phyloP scores from a whole-genome alignment of 176 grass and related monocot species.

The Carex cristatella region DNA sequence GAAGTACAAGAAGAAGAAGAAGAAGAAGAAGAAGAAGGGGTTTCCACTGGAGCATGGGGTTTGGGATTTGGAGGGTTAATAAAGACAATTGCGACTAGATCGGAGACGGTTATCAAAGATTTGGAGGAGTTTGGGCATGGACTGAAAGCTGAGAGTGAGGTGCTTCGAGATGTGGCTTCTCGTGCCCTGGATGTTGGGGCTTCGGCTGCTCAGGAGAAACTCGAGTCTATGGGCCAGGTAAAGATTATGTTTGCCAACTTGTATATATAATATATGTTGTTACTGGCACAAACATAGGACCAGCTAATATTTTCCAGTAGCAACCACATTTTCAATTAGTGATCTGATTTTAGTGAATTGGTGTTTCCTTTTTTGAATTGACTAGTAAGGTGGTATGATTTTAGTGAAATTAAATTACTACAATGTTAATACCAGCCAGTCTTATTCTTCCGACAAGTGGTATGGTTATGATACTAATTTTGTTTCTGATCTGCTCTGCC shows the following conservation, averaged over 20 bases:
- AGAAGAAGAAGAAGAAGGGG: conserved; percentile 14
- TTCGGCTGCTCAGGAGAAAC: conserved; percentile 51
- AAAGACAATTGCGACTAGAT: conserved; percentile 60
- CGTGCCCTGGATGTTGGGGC: conserved; percentile 51
- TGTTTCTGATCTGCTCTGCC: not conserved
- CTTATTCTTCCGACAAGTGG: not conserved
- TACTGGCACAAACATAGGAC: not conserved
- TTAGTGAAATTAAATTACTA: not conserved
- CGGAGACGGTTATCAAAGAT: conserved; percentile 64
- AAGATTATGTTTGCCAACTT: not conserved
- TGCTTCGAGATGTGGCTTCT: conserved; percentile 40
- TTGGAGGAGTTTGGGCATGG: conserved; percentile 71
- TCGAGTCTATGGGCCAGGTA: conserved; percentile 67
- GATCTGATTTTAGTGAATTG: not conserved
- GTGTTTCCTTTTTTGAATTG: not conserved
- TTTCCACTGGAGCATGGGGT: not conserved
- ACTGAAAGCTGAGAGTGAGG: conserved; percentile 47
- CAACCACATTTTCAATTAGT: not conserved
- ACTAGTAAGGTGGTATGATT: not conserved
- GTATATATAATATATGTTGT: not conserved
- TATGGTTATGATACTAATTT: not conserved
- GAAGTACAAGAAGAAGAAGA: not conserved
- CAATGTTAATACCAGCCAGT: not conserved
- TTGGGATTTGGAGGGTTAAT: conserved; percentile 66
- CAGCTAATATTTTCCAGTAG: not conserved